Conservation (phyloP, 345 rosid genomes). For the Pistacia atlantica region DNA sequence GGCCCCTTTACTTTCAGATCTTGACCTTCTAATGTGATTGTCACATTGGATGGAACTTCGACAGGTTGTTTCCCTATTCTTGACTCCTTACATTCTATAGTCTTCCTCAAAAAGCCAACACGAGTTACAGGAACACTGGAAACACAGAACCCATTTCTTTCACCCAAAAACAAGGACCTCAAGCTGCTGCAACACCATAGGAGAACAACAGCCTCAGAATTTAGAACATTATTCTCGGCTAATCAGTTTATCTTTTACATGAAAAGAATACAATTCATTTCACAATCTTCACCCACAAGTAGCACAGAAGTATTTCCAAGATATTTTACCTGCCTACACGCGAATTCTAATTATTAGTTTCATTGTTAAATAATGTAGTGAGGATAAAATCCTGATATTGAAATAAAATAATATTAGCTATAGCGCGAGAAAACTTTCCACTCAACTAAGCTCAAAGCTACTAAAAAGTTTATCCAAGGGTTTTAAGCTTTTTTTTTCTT, state of each 20-base stretch:
- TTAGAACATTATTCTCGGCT: not conserved
- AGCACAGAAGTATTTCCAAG: not conserved
- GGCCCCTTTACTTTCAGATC: conserved; percentile 85
- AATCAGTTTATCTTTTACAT: not conserved
- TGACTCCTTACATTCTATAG: conserved; percentile 86
- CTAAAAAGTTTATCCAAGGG: not conserved
- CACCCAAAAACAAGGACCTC: conserved; percentile 73
- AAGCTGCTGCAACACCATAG: conserved; percentile 50
- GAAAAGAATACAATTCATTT: not conserved
- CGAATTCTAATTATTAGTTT: not conserved
- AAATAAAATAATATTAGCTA: not conserved
- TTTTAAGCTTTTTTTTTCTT: not conserved
- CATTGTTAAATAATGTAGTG: not conserved
- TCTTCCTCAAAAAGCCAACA: conserved; percentile 47
- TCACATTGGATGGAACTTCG: conserved; percentile 73
- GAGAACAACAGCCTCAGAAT: conserved; percentile 5
- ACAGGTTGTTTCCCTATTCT: conserved; percentile 91
- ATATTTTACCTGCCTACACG: not conserved
- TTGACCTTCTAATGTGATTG: conserved; percentile 69
- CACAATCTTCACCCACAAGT: not conserved
- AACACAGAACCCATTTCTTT: conserved; percentile 44
- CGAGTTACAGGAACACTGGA: conserved; percentile 40
- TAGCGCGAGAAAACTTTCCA: not conserved
- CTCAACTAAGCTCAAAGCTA: not conserved
- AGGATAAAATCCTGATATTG: not conserved